A percentile compares a stretch with the other conserved stretches of the same genome.
phyloP scores from a whole-genome alignment of 768 basidiomycete genomes.

The Postia placenta region DNA sequence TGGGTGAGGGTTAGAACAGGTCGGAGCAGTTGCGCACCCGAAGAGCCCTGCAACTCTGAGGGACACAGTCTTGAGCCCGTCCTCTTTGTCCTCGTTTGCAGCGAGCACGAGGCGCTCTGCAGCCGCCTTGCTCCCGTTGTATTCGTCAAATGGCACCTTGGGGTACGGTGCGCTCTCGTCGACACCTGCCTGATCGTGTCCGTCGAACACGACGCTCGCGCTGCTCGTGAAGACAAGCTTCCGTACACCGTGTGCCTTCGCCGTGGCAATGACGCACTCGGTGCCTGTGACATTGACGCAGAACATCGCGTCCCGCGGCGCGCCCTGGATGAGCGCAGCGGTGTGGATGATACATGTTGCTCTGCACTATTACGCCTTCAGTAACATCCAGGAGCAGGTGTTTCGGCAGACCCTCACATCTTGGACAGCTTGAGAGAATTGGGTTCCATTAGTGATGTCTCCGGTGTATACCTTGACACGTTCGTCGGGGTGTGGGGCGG shows the following conservation, averaged over 20 bases:
- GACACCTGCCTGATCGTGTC: constrained; percentile 36
- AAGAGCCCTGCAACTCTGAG: constrained; percentile 52
- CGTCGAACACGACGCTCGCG: constrained; percentile 45
- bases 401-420: neutral
- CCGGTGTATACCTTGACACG: neutral
- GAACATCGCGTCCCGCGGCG: constrained; percentile 33
- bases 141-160: constrained; percentile 35
- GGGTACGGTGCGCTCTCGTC: constrained; percentile 45
- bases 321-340: constrained; percentile 40
- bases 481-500: neutral
- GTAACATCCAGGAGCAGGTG: no score
- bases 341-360: constrained; percentile 49
- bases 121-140: constrained; percentile 47
- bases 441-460: neutral
- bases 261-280: constrained; percentile 36
- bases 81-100: constrained; percentile 29
- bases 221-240: constrained; percentile 50
- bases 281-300: constrained; percentile 52
- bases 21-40: constrained; percentile 28
- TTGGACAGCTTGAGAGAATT: neutral
- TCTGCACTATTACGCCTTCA: constrained; percentile 18
- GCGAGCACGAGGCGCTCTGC: constrained; percentile 44
- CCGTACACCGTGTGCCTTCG: constrained; percentile 31
- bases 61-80: constrained; percentile 40
- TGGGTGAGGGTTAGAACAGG: neutral